These are phyloP conservation scores for Atalantia buxifolia DNA, from an alignment of 345 rosid species.

Conservation along the genomic window DNA sequence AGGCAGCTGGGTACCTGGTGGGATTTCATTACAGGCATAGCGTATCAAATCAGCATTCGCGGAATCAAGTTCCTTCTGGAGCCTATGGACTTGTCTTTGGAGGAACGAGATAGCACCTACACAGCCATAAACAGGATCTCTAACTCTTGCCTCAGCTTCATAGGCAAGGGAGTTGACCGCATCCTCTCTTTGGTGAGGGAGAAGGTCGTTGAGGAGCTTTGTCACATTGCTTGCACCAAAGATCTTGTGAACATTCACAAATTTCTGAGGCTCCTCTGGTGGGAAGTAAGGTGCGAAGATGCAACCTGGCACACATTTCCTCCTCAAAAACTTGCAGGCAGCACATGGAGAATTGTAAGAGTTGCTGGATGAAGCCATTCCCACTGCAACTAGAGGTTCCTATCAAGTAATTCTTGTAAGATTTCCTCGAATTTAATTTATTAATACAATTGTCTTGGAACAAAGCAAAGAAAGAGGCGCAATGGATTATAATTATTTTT, in stretches of 20 bases:
- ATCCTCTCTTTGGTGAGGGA: conserved; percentile 90
- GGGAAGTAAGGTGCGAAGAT: conserved; percentile 95
- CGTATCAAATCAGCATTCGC: conserved; percentile 84
- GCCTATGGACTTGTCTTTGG: conserved; percentile 84
- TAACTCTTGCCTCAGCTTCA: conserved; percentile 91
- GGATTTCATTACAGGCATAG: conserved; percentile 43
- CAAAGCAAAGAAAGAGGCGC: no score
- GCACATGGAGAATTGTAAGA: conserved; percentile 97
- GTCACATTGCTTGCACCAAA: conserved; percentile 96
- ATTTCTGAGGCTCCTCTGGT: conserved; percentile 94
- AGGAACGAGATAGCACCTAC: conserved; percentile 88
- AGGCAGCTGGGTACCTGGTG: conserved; percentile 23
- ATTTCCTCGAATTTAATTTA: conserved; percentile 5
- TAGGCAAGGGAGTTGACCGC: conserved; percentile 93
- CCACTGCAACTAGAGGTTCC: conserved; percentile 9
- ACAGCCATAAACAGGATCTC: conserved; percentile 92
- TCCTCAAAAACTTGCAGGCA: conserved; percentile 89
- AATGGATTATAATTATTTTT: no score
- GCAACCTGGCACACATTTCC: conserved; percentile 94
- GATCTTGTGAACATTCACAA: conserved; percentile 91
- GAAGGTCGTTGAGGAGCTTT: conserved; percentile 84
- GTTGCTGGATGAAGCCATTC: conserved; percentile 58
- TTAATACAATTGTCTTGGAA: no score
- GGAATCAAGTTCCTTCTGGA: conserved; percentile 84
- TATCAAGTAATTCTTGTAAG: conserved; percentile 22